Percentiles rank a stretch among this genome's conserved stretches.
phyloP scores from a whole-genome alignment of 495 filamentous ascomycete species.

The Trichoderma gamsii region DNA sequence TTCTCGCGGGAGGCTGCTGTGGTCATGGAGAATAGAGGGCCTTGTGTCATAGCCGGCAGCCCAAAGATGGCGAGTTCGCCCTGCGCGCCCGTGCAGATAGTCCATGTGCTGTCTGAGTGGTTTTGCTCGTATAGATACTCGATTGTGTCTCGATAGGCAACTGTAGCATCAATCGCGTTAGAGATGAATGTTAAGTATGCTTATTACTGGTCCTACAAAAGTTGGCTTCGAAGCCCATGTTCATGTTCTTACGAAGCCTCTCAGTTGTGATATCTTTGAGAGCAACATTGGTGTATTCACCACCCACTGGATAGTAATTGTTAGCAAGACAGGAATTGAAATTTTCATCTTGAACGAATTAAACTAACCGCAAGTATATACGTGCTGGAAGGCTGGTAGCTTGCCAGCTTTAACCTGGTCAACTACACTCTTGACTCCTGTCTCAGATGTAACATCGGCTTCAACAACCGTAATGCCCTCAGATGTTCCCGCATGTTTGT shows the following conservation, averaged over 20 bases:
- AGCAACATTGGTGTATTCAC: slow-evolving; percentile 25
- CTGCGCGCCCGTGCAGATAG: slow-evolving; percentile 35
- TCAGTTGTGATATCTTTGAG: slow-evolving; percentile 26
- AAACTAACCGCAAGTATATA: slow-evolving; percentile 31
- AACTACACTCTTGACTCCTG: slow-evolving; percentile 33
- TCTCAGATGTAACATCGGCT: slow-evolving; percentile 30
- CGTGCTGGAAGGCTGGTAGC: slow-evolving; percentile 38
- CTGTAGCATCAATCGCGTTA: slow-evolving; percentile 19
- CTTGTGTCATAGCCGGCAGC: slow-evolving; percentile 32
- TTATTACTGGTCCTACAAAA: slow-evolving; percentile 28
- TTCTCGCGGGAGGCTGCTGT: slow-evolving; percentile 32
- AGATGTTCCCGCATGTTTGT: slow-evolving; percentile 29
- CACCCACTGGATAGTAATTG: slow-evolving; percentile 25
- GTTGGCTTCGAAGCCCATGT: slow-evolving; percentile 33
- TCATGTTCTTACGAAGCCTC: slow-evolving; percentile 29
- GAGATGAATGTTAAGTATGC: background rate
- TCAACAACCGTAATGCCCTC: slow-evolving; percentile 32
- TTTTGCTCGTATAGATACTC: slow-evolving; percentile 35
- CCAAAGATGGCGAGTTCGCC: slow-evolving; percentile 28
- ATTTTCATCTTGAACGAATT: background rate
- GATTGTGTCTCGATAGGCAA: slow-evolving; percentile 37
- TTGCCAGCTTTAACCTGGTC: slow-evolving; percentile 32
- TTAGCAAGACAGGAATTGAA: background rate
- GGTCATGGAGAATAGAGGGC: slow-evolving; percentile 33
- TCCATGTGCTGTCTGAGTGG: slow-evolving; percentile 29